These are phyloP conservation scores for Globisporangium alternatum DNA, from an alignment of 352 stramenopile species.

Conservation along the genomic window DNA sequence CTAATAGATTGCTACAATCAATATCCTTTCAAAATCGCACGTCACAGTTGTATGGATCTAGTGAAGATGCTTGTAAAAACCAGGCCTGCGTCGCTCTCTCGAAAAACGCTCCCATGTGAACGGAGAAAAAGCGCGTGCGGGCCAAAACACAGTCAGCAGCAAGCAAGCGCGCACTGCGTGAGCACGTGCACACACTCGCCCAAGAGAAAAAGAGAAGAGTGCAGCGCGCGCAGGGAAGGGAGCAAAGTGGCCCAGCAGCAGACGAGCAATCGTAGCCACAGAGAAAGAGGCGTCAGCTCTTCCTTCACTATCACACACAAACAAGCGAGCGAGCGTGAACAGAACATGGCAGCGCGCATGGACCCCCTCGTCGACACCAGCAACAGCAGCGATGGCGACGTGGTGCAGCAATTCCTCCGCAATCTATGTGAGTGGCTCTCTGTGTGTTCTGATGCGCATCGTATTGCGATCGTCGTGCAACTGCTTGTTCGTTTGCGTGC, in stretches of 20 bases:
- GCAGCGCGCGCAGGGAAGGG: not conserved
- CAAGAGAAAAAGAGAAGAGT: not conserved
- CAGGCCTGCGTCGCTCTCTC: not conserved
- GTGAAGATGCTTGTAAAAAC: not conserved
- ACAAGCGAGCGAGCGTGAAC: not conserved
- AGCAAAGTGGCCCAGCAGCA: not conserved
- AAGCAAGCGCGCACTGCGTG: not conserved
- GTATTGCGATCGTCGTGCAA: not conserved
- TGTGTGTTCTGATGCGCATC: not conserved
- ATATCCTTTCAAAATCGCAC: not conserved
- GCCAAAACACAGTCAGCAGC: not conserved
- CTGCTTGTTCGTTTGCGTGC: slow-evolving; percentile 3
- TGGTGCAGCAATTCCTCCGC: slow-evolving; percentile 18
- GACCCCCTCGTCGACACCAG: slow-evolving; percentile 1
- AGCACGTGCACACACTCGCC: not conserved
- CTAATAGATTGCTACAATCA: not conserved
- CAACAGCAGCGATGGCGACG: not conserved
- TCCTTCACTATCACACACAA: not conserved
- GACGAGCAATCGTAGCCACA: not conserved
- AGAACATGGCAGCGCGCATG: not conserved
- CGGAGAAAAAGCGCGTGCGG: not conserved
- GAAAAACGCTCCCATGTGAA: slow-evolving; percentile 1
- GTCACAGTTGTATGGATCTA: no score
- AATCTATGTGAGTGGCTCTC: slow-evolving; percentile 16
- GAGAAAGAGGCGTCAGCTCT: not conserved